Base-by-base conservation (phyloP, 2,329 filamentous ascomycete genomes). In the Fusarium secorum region DNA sequence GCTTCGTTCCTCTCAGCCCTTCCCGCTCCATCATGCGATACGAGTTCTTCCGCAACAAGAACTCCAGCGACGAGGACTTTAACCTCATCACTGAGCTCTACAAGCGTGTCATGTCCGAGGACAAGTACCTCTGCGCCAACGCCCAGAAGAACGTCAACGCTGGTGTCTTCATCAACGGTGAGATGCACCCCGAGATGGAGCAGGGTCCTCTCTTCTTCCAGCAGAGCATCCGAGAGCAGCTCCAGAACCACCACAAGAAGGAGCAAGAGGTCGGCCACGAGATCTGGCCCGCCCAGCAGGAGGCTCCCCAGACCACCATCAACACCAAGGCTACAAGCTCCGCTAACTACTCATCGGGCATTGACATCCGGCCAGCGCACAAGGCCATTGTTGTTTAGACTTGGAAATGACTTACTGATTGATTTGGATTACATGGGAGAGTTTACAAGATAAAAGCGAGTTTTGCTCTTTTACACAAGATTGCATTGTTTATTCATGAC, bases 41-140 rank as follows among this genome's bases (percentile, higher is more conserved):
- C 78, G 87, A 91, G 75, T 85, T 91, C 53, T 91, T 85, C 82
- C 84, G 87, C 65, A 87, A 90, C 83, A 88, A 87, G 76, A 80
- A 86, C 75, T 85, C 88, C 7, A 83, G 82, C n/a, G 85, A 90
- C 20, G 85, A 85, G 30, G 85, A 89, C 64, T 91, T 90, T 75
- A 78, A 83, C 18, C 78, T 82, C 56, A 87, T 90, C 78, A 85
- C 83, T 77, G 79, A 86, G 48, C 87, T 90, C 73, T 91, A 90
- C 81, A 88, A 88, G 78, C 85, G 86, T 41, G 85, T 91, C 78
- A 87, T 90, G 86, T 83, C 84, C 3, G 89, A 91, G 78, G 89
- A 91, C 80, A 90, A 90, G 75, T 82, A 85, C 13, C 85, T 91
- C 30, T 91, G 89, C 80, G 81, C 84, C 71, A 83, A 83, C 17